Evolutionary conservation across 2,329 filamentous ascomycete genomes (phyloP), one percentile per base, ranked within the genome.

Genomic region (Aspergillus sp.): DNA sequence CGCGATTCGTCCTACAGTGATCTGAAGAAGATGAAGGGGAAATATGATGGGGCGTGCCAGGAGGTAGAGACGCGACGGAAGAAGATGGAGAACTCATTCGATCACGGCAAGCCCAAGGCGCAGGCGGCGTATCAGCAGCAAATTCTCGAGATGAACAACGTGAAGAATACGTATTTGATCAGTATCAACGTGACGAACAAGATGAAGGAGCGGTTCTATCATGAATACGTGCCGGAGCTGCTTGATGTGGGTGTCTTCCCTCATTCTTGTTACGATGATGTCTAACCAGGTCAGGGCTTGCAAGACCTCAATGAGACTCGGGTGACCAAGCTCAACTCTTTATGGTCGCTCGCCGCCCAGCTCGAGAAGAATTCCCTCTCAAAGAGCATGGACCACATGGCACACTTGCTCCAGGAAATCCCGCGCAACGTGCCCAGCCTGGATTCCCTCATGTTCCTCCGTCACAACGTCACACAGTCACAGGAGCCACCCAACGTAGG

Each of bases 381-480:
- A 55, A 84, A 87, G 59, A 92, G 90, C 67, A 84, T 83, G 3
- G 83, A 84, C 36, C 82, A 90, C 55, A 78, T 96, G 60, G 81
- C 88, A 25, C 86, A 88, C 60, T 81, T 97, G 10, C 78, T 85
- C 4, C 81, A 84, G 52, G 93, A 97, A 67, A 94, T 99, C 46
- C 83, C 88, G 11, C 84, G 93, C 53, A 99, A 99, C 68, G 82
- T 88, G 56, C 94, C 94, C 9, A 82, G 88, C 43, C 81, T 99
- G 38, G 95, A 99, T 72, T 96, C 91, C 17, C 90, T 96, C 81
- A 99, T 99, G 94, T 99, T 97, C 71, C 86, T 96, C 52, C 87
- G 88, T 56, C 94, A 99, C 76, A 99, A 99, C 66, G 85, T 89
- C 62, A 83, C 84, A 20, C 76, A 82, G 47, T 96, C 89, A 81